These are phyloP conservation scores for Silene uniflora DNA, from an alignment of 148 eudicot genomes.

Conservation along the genomic window DNA sequence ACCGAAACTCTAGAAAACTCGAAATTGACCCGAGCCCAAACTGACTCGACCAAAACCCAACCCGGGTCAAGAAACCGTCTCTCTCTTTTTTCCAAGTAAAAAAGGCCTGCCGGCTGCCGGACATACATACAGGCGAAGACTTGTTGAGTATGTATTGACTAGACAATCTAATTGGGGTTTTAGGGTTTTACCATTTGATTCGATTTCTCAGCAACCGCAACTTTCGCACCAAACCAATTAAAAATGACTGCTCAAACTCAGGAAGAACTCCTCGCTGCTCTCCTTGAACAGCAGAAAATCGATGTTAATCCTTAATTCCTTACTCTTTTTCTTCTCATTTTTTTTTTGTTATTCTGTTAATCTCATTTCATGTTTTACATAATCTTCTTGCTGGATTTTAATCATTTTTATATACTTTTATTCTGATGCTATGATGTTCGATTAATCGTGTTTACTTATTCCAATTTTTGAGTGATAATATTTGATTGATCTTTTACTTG, in stretches of 20 bases:
- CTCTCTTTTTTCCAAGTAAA: no score
- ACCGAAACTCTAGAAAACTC: no score
- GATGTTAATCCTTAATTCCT: slow-evolving; percentile 32
- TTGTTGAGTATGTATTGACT: no score
- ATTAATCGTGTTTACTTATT: neutral
- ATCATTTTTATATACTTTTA: neutral
- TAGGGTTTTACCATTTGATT: slow-evolving; percentile 26
- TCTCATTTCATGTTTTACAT: neutral
- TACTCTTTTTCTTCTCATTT: neutral
- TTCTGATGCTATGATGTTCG: neutral
- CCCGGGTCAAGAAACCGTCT: no score
- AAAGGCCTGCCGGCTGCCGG: no score
- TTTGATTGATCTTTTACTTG: neutral
- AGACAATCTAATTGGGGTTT: slow-evolving; percentile 21
- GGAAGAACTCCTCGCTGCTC: slow-evolving; percentile 69
- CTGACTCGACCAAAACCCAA: no score
- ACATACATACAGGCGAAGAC: no score
- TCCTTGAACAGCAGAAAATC: slow-evolving; percentile 57
- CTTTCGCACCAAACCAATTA: slow-evolving; percentile 4
- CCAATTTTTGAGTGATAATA: neutral
- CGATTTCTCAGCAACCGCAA: slow-evolving; percentile 2
- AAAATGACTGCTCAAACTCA: slow-evolving; percentile 72
- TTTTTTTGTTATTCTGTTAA: neutral
- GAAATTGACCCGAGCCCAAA: no score
- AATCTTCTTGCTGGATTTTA: neutral